phyloP scores from a whole-genome alignment of 179 eudicot species.

The Silene vulgaris region DNA sequence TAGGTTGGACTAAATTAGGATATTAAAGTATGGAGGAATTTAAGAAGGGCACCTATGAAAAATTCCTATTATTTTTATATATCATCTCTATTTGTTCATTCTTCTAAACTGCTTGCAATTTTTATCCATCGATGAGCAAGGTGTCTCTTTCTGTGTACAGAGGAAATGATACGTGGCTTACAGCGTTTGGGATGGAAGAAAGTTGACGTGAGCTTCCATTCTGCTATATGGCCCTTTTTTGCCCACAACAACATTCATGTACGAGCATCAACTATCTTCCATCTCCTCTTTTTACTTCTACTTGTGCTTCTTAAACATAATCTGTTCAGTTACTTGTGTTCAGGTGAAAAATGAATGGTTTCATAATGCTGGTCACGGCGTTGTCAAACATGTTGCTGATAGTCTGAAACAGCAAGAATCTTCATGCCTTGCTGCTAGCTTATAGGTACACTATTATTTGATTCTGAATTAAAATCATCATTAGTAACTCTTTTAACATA shows the following conservation, averaged over 20 bases:
- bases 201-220: conserved; percentile 96
- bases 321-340: conserved; percentile 10
- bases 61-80: not conserved
- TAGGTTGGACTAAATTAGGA: too few relatives aligned
- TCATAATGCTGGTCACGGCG: conserved; percentile 92
- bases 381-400: conserved; percentile 89
- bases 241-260: conserved; percentile 97
- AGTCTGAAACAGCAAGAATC: conserved; percentile 70
- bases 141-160: conserved; percentile 36
- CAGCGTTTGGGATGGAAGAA: conserved; percentile 88
- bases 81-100: not conserved
- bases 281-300: conserved; percentile 3
- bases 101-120: conserved; percentile 9
- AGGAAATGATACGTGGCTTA: conserved; percentile 91
- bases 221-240: conserved; percentile 90
- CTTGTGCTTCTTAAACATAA: not conserved
- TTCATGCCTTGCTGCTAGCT: conserved; percentile 51
- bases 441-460: conserved; percentile 27
- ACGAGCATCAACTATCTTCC: conserved; percentile 20
- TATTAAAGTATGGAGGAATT: too few relatives aligned
- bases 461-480: too few relatives aligned
- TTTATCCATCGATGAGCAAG: not conserved
- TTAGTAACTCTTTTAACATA: too few relatives aligned
- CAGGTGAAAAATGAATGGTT: conserved; percentile 97
- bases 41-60: too few relatives aligned